A percentile compares a stretch with the other conserved stretches of the same genome.
Conservation (phyloP, 768 basidiomycete genomes). For the Boletus insuetus region DNA sequence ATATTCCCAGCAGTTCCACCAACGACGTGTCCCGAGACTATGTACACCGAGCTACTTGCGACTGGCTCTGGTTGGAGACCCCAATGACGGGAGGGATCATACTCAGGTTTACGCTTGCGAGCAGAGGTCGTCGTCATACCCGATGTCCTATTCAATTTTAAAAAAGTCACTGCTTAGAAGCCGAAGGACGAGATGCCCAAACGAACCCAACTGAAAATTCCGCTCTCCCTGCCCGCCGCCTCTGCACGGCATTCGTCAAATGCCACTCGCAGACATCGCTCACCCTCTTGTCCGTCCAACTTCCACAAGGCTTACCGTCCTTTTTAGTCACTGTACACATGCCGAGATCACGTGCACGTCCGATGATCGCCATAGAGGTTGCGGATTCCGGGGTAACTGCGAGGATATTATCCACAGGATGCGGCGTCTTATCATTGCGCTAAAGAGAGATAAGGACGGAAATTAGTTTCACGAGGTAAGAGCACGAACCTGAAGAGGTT, state of each 20-base stretch:
- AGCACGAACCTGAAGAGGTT: slow-evolving; percentile 72
- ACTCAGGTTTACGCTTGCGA: slow-evolving; percentile 50
- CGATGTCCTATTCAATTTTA: slow-evolving; percentile 52
- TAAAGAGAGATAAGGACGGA: slow-evolving; percentile 3
- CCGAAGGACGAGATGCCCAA: neutral
- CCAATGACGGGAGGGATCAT: slow-evolving; percentile 73
- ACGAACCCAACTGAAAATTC: slow-evolving; percentile 85
- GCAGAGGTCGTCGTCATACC: slow-evolving; percentile 55
- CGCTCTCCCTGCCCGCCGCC: slow-evolving; percentile 68
- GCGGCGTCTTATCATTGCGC: slow-evolving; percentile 50
- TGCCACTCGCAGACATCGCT: slow-evolving; percentile 92
- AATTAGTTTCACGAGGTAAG: neutral
- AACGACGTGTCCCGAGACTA: slow-evolving; percentile 78
- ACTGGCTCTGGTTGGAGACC: slow-evolving; percentile 59
- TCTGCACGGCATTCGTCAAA: slow-evolving; percentile 75
- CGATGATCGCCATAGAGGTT: slow-evolving; percentile 78
- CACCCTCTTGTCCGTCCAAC: slow-evolving; percentile 90
- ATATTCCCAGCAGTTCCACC: slow-evolving; percentile 42
- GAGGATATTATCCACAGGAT: slow-evolving; percentile 78
- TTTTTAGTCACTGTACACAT: slow-evolving; percentile 74
- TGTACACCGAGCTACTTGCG: slow-evolving; percentile 58
- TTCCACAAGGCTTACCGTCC: slow-evolving; percentile 78
- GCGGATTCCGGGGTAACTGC: slow-evolving; percentile 85
- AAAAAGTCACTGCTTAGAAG: neutral
- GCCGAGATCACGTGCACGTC: slow-evolving; percentile 83